Base-by-base conservation (phyloP, 1,284 basidiomycete species). In the Tremellales sp. region DNA sequence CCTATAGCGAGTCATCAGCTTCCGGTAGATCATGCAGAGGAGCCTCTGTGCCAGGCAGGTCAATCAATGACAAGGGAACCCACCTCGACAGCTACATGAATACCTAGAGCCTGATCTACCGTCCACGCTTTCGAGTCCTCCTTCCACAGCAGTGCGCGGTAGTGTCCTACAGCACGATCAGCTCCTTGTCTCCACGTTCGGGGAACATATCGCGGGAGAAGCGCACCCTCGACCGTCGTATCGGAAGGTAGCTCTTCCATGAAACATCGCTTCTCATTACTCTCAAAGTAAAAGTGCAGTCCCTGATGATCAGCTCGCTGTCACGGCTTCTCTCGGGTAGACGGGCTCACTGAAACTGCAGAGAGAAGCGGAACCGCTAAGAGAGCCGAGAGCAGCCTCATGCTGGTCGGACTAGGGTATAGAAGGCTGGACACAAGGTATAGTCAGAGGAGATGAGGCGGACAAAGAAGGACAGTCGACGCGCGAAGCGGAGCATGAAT, bases 191-290 rank as follows among this genome's bases (percentile, higher is more conserved):
- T 6, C 27, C 29, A 40, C 19, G 19, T 24, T 27, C 15, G 29
- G 10, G 8, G 29, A 10, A 19, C 13, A 11, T 11, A n/a, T 21
- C 19, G 11, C 36, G 36, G 19, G 17, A 17, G 15, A 11, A 44
- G 68, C 80, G 46, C 59, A 87, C 93, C 94, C 76, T 97, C 91
- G 15, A 98, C 92, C 31, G 96, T 85, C 15, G 96, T 98, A 74
- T 97, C 88, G 13, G 84, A 85, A n/a, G 94, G 94, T 35, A 98
- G 79, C 74, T 98, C 96, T 73, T 98, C 96, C 56, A 97, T 82
- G 76, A 98, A 98, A 74, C 96, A 99, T 57, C 87, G 80, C 67
- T 85, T 85, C 74, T 94, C 88, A 65, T 86, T 85, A n/a, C 87
- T 84, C 68, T 93, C 89, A 52, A 94, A 82, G 67, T 94, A 94